Conservation (phyloP, 768 basidiomycete genomes). For the Panaeolus cyanescens region DNA sequence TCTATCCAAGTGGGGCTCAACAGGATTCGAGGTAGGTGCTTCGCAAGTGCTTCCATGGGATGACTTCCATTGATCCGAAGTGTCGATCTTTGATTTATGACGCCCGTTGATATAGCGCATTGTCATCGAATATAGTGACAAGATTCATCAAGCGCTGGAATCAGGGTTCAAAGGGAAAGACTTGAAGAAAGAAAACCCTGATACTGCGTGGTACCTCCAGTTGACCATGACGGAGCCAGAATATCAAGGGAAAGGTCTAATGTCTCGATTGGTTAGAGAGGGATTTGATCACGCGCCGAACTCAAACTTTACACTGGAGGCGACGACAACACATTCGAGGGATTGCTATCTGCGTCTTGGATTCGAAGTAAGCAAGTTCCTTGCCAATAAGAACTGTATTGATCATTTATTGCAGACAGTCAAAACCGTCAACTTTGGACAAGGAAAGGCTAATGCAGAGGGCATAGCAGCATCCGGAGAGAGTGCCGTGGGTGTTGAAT, state of each 20-base stretch:
- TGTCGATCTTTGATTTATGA: no score
- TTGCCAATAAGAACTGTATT: not conserved
- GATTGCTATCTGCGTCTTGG: slow-evolving; percentile 25
- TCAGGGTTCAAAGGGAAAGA: slow-evolving; percentile 19
- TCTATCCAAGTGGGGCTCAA: slow-evolving; percentile 19
- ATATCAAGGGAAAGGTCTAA: slow-evolving; percentile 27
- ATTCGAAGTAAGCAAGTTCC: slow-evolving; percentile 16
- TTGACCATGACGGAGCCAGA: slow-evolving; percentile 26
- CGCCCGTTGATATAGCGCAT: not conserved
- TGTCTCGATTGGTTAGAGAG: slow-evolving; percentile 22
- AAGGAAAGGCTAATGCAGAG: slow-evolving; percentile 9
- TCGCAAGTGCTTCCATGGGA: not conserved
- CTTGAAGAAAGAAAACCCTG: slow-evolving; percentile 15
- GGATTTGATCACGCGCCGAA: slow-evolving; percentile 16
- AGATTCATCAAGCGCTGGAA: slow-evolving; percentile 9
- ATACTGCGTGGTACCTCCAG: slow-evolving; percentile 30
- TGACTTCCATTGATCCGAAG: not conserved
- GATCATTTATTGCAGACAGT: slow-evolving; percentile 4
- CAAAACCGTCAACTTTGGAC: slow-evolving; percentile 10
- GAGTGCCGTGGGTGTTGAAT: slow-evolving; percentile 15
- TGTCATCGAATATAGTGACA: not conserved
- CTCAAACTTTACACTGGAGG: slow-evolving; percentile 21
- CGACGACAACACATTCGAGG: slow-evolving; percentile 20
- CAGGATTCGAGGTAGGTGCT: slow-evolving; percentile 18
- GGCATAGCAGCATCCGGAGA: slow-evolving; percentile 14